Base-by-base conservation (phyloP, 2,329 filamentous ascomycete genomes). In the Akanthomyces uredinophilus region DNA sequence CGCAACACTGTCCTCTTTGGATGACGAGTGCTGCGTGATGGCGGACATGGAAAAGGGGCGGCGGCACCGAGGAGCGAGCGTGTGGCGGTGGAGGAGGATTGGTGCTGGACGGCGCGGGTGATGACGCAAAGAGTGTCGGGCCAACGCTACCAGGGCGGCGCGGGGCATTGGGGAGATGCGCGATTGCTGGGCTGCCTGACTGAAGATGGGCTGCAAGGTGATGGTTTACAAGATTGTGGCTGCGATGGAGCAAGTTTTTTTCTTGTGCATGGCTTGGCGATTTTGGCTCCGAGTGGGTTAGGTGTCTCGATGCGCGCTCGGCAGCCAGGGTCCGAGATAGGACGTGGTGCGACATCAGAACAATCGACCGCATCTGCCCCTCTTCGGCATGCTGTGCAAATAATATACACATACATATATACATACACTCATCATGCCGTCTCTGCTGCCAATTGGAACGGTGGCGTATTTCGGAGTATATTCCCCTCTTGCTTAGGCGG, bases 301-400 rank as follows among this genome's bases (percentile, higher is more conserved):
- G 50, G 39, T 60, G 58, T 46, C 47, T 43, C 32, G 56, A 51
- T 51, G 24, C 35, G 29, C 46, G 18, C 7, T 37, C 37, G 37
- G 57, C 35, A 51, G 47, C 57, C 47, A 52, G 57, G 57, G 57
- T 60, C 57, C 57, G 37, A 59, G 57, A 60, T 47, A 60, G 37
- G 24, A 16, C 5, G 37, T 32, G 16, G 44, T 7, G 24, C 22
- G 10, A n/a, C 55, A 37, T 49, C 13, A 20, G 24, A 49, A 29
- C 4, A 29, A 50, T 3, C 14, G 24, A 29, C 24, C 8, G 32
- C 44, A 14, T 39, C 37, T 16, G 37, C 14, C 3, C 11, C 37
- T 39, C 11, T 39, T 5, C 14, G 37, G 16, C 32, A 39, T 22
- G 16, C n/a, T 5, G 13, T 16, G 20, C 18, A 11, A 7, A 37